Evolutionary conservation across 2,329 filamentous ascomycete species (phyloP), one percentile per base, ranked within the genome.

Genomic region (Clonostachys rosea): DNA sequence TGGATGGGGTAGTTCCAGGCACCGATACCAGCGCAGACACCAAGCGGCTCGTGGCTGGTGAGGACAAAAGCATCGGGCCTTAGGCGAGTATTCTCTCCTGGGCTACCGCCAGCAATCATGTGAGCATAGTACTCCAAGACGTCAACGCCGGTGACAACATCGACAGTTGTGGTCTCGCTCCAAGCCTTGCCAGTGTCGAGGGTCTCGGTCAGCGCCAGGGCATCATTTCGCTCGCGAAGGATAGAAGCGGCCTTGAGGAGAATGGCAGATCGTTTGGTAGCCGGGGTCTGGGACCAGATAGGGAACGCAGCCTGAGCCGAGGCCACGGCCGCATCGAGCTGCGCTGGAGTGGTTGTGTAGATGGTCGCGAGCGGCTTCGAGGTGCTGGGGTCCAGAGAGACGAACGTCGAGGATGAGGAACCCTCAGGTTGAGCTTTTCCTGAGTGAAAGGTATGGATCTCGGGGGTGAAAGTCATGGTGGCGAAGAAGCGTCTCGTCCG

Each of bases 1-100:
- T 95, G 89, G 53, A 95, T 87, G 12, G 90, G 90, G 62, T 95
- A 95, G 68, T 95, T 95, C 89, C 89, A 95, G 13, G 90, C 90
- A 47, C 89, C 90, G 54, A 95, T 95, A 48, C 88, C 90, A 13
- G 81, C 90, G 63, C 89, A 95, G 13, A 94, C 89, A 24, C 90
- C 90, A 16, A 95, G 71, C 6, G 90, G 78, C 56, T 89, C 86
- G 63, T 94, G 92, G 59, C 82, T 85, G 11, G 87, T 91, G 66
- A 91, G 90, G 36, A 94, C 82, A 79, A 86, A 91, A 5, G 89
- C 89, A 54, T 89, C 84, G 44, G 83, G 75, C 37, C 90, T 78
- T 40, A 95, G 73, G 47, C 84, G 81, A 43, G 84, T 84, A 17
- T 87, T 86, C 66, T 92, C 88, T 49, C 89, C 89, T 58, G 92